Evolutionary conservation across 345 rosid genomes (phyloP), one percentile per base, ranked within the genome.

Genomic region (Hirschfeldia incana): DNA sequence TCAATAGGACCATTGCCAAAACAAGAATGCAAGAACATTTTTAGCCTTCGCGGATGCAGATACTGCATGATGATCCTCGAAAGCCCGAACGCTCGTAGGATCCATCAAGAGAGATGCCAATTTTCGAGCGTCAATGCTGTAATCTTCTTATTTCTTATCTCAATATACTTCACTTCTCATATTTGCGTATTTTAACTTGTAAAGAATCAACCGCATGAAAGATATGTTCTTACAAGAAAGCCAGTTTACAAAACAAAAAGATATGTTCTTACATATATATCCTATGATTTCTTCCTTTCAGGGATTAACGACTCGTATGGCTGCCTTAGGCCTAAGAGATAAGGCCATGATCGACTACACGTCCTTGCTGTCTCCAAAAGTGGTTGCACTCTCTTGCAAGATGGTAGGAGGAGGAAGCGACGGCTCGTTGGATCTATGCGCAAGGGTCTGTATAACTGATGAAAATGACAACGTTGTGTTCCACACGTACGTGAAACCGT

Each of bases 381-480:
- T 86, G 7, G 97, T 94, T 49, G 88, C 97, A 73, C 81, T 94
- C 9, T 91, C 93, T 74, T 92, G 97, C 86, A 92, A 94, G 81
- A 91, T 90, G 94, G 93, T 92, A 66, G 97, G 98, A 51, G 98
- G 96, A 65, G 97, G 97, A 75, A 92, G 90, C 69, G 98, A 91
- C 55, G 97, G 98, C 53, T 88, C 97, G 6, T 76, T 91, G 7
- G 97, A 92, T 55, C 68, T 91, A 42, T 92, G 97, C 49, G 97
- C 91, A 1, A 87, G 92, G 82, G 91, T 92, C 65, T 92, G 97
- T 83, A 69, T 94, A 55, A 85, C 88, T 13, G 97, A 94, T 64
- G 95, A 94, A 60, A 77, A 71, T 32, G 97, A 94, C 80, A 90
- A 89, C 55, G 76, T 92, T 27, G 72, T 94, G 78, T 91, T 92